phyloP scores from a whole-genome alignment of 2,329 filamentous ascomycete species.

The Monilinia vaccinii-corymbosi region DNA sequence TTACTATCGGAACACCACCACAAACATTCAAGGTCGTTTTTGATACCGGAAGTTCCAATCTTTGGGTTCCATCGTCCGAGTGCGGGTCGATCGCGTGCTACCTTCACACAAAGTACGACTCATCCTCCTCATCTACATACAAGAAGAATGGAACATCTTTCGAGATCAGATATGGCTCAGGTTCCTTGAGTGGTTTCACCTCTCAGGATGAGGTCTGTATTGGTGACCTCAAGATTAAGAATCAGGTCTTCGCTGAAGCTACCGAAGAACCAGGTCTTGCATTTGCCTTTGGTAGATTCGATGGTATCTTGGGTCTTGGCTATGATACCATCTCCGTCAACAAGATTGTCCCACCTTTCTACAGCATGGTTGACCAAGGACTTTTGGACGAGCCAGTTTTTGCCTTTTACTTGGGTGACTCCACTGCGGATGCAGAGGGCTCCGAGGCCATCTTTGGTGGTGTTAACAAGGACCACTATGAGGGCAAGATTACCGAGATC shows the following conservation, averaged over 20 bases:
- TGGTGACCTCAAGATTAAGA: slow-evolving; percentile 78
- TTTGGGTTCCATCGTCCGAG: slow-evolving; percentile 89
- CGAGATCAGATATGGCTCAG: slow-evolving; percentile 91
- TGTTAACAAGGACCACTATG: slow-evolving; percentile 69
- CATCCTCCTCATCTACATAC: slow-evolving; percentile 78
- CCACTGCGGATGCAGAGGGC: slow-evolving; percentile 55
- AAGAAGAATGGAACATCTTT: slow-evolving; percentile 90
- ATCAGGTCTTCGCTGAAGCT: slow-evolving; percentile 93
- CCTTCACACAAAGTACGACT: slow-evolving; percentile 94
- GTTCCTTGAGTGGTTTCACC: slow-evolving; percentile 85
- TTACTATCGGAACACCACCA: slow-evolving; percentile 81
- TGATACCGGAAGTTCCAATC: slow-evolving; percentile 96
- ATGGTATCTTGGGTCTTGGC: slow-evolving; percentile 90
- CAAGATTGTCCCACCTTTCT: slow-evolving; percentile 88
- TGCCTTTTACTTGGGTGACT: slow-evolving; percentile 85
- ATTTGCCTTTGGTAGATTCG: slow-evolving; percentile 95
- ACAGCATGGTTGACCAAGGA: slow-evolving; percentile 86
- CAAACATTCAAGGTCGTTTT: slow-evolving; percentile 98
- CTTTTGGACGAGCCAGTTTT: slow-evolving; percentile 89
- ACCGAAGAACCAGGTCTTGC: slow-evolving; percentile 92
- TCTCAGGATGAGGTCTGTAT: slow-evolving; percentile 82
- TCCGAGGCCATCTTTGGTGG: slow-evolving; percentile 90
- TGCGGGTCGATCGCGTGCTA: slow-evolving; percentile 97
- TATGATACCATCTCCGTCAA: slow-evolving; percentile 98
- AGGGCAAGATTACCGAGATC: slow-evolving; percentile 83